Base-by-base conservation (phyloP, 1,139 yeast genomes). In the Yamadazyma blattariae region DNA sequence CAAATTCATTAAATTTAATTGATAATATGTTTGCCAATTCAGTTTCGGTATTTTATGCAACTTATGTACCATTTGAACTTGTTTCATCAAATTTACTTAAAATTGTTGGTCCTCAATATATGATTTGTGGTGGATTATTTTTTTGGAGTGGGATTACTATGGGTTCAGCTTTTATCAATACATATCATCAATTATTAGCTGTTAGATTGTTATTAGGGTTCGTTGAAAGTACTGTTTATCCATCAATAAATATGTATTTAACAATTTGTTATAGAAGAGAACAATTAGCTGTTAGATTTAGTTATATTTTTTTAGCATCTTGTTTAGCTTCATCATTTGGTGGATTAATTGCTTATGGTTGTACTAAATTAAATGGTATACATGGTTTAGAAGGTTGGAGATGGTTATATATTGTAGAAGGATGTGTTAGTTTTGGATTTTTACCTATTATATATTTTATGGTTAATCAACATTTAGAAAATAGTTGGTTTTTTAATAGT, bases 31-130 rank as follows among this genome's bases (percentile, higher is more conserved):
- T 58, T 42, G 59, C 66, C 19, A 56, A 67, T 40, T 50, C 63
- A 22, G 62, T 68, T 9, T 64, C 72, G 4, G 61, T 63, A 15
- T 59, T 66, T 38, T 66, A 61, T 38, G 66, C 60, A 32, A 68
- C 73, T 1, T 69, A 68, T 40, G 61, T 71, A 30, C 56, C 66
- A 34, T 72, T 69, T 16, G 75, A 67, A 35, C 71, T 74, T 3
- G 41, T 69, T 23, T 59, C 61, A 23, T 57, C 67, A 0, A 49
- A 55, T 35, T 45, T 54, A 24, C 52, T 67, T 30, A 72, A 66
- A 37, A 30, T 14, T 8, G 11, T 30, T 3, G 37, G 37, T 18
- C 31, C 37, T 12, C 49, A 44, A 31, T 54, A 57, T 21, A 62
- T 70, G 2, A 48, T 62, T 13, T 58, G 69, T 10, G 59, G 61